Conservation (phyloP, 2,329 filamentous ascomycete species). For the Claviceps pazoutovae region DNA sequence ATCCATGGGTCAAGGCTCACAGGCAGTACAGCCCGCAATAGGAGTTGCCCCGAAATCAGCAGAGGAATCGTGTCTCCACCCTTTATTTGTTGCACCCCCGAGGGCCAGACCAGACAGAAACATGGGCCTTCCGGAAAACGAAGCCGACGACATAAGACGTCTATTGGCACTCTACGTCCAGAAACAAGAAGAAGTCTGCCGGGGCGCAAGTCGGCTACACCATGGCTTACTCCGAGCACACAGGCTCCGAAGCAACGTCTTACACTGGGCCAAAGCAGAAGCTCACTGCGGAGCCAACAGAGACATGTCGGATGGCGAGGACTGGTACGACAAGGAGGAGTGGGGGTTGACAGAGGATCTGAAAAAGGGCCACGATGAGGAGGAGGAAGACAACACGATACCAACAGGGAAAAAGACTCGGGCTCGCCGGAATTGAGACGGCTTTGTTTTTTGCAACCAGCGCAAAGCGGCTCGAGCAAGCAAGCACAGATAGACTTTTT, state of each 20-base stretch:
- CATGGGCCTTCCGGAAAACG: constrained; percentile 54
- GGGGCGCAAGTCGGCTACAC: constrained; percentile 53
- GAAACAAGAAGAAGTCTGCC: constrained; percentile 73
- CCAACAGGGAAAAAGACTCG: constrained; percentile 47
- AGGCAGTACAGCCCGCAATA: neutral
- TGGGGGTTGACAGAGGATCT: constrained; percentile 63
- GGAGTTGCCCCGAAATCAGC: constrained; percentile 6
- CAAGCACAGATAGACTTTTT: neutral
- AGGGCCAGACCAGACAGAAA: constrained; percentile 53
- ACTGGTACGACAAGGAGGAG: constrained; percentile 76
- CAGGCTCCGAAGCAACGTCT: constrained; percentile 54
- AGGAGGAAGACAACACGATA: constrained; percentile 60
- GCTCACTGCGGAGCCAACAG: constrained; percentile 51
- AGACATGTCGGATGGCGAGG: constrained; percentile 77
- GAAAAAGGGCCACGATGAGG: constrained; percentile 70
- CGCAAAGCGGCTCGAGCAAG: neutral
- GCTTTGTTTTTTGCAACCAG: neutral
- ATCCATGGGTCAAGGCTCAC: constrained; percentile 17
- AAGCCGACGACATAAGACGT: constrained; percentile 67
- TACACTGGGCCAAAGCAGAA: constrained; percentile 66
- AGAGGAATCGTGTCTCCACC: constrained; percentile 50
- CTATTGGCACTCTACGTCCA: constrained; percentile 66
- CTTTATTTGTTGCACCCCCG: constrained; percentile 55
- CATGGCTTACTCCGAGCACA: constrained; percentile 60
- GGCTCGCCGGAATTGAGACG: constrained; percentile 27